A percentile compares a stretch with the other conserved stretches of the same genome.
These are phyloP conservation scores for Tylopilus sp. DNA, from an alignment of 768 basidiomycete genomes.

Conservation along the genomic window DNA sequence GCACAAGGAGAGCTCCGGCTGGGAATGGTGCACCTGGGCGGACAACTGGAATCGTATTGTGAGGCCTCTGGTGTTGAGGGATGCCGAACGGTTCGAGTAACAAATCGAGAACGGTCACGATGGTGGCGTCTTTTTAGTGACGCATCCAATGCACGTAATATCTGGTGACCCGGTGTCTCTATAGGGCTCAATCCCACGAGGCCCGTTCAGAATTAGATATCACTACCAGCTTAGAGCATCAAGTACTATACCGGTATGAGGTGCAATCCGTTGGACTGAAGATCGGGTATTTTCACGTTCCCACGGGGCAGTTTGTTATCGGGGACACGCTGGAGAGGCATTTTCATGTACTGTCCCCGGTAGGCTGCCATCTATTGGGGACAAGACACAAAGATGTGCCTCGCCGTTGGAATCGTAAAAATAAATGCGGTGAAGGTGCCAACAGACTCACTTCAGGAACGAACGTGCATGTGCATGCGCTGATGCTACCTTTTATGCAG, in stretches of 20 bases:
- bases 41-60: conserved; percentile 79
- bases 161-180: no score
- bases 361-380: no score
- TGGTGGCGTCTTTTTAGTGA: neutral
- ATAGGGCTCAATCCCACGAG: no score
- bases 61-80: conserved; percentile 49
- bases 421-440: neutral
- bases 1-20: conserved; percentile 28
- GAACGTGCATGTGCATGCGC: conserved; percentile 10
- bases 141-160: neutral
- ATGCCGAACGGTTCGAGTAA: conserved; percentile 26
- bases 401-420: neutral
- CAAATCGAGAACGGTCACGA: neutral
- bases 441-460: neutral
- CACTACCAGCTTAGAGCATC: no score
- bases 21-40: conserved; percentile 76
- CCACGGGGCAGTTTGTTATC: no score
- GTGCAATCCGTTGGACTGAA: neutral
- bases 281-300: no score
- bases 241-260: no score
- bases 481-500: neutral
- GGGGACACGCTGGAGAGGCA: no score
- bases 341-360: no score
- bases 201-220: neutral
- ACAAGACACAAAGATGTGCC: no score